phyloP scores from a whole-genome alignment of 2,329 filamentous ascomycete genomes.

The Penicillium olsonii region DNA sequence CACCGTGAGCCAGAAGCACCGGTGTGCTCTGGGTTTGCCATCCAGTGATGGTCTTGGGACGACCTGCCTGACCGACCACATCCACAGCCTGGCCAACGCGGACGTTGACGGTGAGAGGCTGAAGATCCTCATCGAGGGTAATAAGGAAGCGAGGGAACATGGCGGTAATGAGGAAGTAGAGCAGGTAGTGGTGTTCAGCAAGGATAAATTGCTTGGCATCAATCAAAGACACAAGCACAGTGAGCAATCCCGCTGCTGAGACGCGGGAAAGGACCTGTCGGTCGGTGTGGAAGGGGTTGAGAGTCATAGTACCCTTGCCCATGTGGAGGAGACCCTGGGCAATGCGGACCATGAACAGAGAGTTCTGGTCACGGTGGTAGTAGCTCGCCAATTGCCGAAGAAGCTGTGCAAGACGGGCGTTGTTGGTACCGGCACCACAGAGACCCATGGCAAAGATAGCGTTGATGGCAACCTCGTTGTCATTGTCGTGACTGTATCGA shows the following conservation, averaged over 20 bases:
- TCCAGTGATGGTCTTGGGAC: constrained; percentile 97
- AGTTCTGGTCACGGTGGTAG: constrained; percentile 95
- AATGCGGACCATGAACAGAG: constrained; percentile 98
- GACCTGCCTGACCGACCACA: constrained; percentile 93
- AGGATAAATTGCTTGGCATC: constrained; percentile 86
- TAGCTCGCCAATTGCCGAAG: constrained; percentile 94
- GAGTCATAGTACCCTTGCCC: constrained; percentile 95
- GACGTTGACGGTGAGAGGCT: constrained; percentile 93
- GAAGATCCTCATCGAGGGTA: constrained; percentile 90
- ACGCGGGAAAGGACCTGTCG: constrained; percentile 93
- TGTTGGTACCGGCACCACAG: constrained; percentile 94
- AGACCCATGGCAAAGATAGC: constrained; percentile 99
- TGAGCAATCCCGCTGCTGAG: constrained; percentile 81
- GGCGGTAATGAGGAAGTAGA: constrained; percentile 95
- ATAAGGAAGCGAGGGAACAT: constrained; percentile 97
- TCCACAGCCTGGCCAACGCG: constrained; percentile 97
- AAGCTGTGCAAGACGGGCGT: constrained; percentile 91
- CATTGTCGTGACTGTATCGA: constrained; percentile 96
- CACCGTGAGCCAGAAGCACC: constrained; percentile 88
- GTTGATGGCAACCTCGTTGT: constrained; percentile 97
- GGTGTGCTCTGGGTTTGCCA: constrained; percentile 99
- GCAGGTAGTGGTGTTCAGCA: constrained; percentile 79
- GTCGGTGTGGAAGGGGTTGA: constrained; percentile 99
- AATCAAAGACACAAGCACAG: constrained; percentile 89
- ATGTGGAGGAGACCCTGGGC: constrained; percentile 97